phyloP scores from a whole-genome alignment of 2,329 filamentous ascomycete genomes.

The Exophiala dermatitidis region DNA sequence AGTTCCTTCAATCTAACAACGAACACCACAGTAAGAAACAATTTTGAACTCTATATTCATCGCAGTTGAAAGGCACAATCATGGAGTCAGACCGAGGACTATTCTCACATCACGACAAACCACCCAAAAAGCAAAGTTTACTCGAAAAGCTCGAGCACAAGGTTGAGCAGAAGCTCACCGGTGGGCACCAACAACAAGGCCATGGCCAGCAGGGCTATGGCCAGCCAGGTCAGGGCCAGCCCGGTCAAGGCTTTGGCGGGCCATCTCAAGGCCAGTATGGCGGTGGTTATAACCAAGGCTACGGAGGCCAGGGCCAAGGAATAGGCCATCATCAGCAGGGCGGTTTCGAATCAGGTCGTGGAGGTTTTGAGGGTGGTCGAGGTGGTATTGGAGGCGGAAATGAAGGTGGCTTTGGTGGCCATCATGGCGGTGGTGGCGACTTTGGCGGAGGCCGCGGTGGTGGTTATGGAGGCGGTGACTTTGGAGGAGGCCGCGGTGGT shows the following conservation, averaged over 20 bases:
- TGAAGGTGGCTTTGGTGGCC: neutral
- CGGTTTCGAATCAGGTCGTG: neutral
- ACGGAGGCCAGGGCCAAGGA: no score
- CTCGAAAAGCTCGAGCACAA: neutral
- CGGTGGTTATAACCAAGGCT: neutral
- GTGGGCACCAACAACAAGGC: neutral
- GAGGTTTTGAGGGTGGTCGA: neutral
- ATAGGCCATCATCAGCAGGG: neutral
- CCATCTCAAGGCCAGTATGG: neutral
- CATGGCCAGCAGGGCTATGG: neutral
- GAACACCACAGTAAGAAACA: no score
- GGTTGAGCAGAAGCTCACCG: neutral
- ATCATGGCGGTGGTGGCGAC: neutral
- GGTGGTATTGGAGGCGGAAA: neutral
- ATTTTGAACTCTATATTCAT: neutral
- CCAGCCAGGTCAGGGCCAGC: neutral
- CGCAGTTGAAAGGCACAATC: neutral
- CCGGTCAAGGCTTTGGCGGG: neutral
- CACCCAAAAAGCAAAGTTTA: neutral
- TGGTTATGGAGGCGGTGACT: neutral
- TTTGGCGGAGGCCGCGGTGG: neutral
- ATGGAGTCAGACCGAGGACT: neutral
- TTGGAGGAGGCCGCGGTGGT: neutral
- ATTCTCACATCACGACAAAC: neutral
- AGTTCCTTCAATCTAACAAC: no score